Evolutionary conservation across 140 eudicot species (phyloP).

Genomic region (Bidens hawaiensis): DNA sequence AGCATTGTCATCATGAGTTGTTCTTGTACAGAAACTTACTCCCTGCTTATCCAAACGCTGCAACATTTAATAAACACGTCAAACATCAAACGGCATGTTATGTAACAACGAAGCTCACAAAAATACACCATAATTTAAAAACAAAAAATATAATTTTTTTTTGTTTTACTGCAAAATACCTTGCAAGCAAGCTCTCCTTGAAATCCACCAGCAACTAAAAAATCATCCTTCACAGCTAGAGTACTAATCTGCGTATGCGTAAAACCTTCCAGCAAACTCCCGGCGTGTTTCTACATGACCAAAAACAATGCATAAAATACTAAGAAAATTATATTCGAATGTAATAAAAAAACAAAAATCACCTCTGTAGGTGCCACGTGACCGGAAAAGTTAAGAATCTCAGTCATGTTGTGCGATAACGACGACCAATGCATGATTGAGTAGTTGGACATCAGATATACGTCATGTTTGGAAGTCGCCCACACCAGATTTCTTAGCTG

Average conservation of each 20-base stretch:
- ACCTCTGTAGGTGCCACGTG: constrained; percentile 92
- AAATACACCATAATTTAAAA: neutral
- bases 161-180: constrained; percentile 32
- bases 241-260: constrained; percentile 91
- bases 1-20: constrained; percentile 85
- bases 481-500: constrained; percentile 93
- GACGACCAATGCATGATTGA: constrained; percentile 94
- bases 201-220: constrained; percentile 92
- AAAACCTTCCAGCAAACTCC: constrained; percentile 85
- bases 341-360: neutral
- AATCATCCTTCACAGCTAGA: constrained; percentile 65
- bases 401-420: constrained; percentile 50
- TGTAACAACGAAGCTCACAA: neutral
- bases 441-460: constrained; percentile 84
- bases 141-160: neutral
- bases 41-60: constrained; percentile 81
- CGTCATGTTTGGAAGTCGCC: constrained; percentile 97
- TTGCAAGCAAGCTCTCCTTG: constrained; percentile 94
- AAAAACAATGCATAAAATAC: neutral
- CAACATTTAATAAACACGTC: constrained; percentile 12
- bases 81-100: constrained; percentile 2
- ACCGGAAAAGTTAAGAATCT: constrained; percentile 79
- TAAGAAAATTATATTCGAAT: neutral
- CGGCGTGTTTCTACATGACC: constrained; percentile 66
- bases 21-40: constrained; percentile 78